A percentile compares a stretch with the other conserved stretches of the same genome.
Conservation (phyloP, 1,284 basidiomycete genomes). For the Trichosporon ovoides region DNA sequence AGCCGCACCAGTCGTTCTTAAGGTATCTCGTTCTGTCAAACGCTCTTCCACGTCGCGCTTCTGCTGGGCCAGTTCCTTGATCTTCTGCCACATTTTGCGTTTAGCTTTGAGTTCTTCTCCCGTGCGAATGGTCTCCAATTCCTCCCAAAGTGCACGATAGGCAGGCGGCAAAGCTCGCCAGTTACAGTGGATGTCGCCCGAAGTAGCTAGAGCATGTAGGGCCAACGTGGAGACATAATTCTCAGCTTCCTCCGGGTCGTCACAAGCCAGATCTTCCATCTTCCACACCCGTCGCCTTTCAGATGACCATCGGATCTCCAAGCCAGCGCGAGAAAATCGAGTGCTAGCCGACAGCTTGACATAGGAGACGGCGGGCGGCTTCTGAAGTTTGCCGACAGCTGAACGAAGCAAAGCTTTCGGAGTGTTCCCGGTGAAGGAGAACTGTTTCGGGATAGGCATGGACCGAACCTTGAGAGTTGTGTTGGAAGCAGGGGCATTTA, state of each 20-base stretch:
- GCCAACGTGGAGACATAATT: constrained; percentile 86
- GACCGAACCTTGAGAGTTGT: constrained; percentile 62
- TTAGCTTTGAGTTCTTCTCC: constrained; percentile 61
- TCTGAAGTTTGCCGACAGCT: constrained; percentile 53
- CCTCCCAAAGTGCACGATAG: constrained; percentile 89
- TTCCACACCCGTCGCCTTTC: constrained; percentile 62
- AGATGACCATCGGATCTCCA: constrained; percentile 66
- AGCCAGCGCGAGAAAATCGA: constrained; percentile 64
- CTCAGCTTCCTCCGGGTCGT: constrained; percentile 72
- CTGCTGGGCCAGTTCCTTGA: constrained; percentile 59
- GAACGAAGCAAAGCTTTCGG: constrained; percentile 34
- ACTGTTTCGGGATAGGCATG: constrained; percentile 74
- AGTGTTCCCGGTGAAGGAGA: constrained; percentile 52
- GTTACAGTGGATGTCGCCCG: constrained; percentile 30
- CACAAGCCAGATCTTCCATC: constrained; percentile 83
- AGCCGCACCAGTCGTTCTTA: neutral
- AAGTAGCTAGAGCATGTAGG: constrained; percentile 66
- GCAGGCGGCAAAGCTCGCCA: constrained; percentile 65
- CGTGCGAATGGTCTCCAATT: constrained; percentile 68
- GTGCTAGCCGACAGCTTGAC: constrained; percentile 60
- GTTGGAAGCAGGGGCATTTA: constrained; percentile 45
- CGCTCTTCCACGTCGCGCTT: constrained; percentile 45
- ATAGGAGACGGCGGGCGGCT: constrained; percentile 69
- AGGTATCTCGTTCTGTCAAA: neutral
- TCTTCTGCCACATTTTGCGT: constrained; percentile 63